Evolutionary conservation across 1,284 basidiomycete genomes (phyloP), one percentile per base, ranked within the genome.

Genomic region (Malassezia nana): DNA sequence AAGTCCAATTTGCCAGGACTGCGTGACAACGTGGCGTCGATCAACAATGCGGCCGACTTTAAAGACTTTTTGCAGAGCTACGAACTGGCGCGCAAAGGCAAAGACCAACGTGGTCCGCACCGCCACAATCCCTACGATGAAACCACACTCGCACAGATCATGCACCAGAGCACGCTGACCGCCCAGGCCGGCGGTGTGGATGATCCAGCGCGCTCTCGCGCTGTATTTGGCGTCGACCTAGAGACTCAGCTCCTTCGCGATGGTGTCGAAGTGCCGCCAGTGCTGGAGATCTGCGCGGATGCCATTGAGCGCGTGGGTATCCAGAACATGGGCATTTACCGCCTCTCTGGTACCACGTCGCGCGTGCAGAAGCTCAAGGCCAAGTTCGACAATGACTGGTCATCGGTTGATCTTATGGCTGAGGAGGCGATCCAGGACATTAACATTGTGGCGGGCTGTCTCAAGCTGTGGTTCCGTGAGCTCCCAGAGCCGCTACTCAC

Each of bases 1-100:
- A 58, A 67, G 15, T 44, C 58, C 2, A n/a, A 53, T 9, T 18
- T 54, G 6, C 43, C 33, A 0, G 91, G 92, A 2, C 78, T 98
- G 42, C 94, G 92, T 72, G 78, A 83, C 0, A 82, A 88, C 6
- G 85, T 87, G 52, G 90, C 96, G 72, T 80, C 81, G 8, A 94
- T 99, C 64, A 92, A 99, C 76, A 91, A 91, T 67, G 82, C 89
- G 24, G 79, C 83, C 35, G 94, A 99, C 76, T 98, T 99, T 78
- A 92, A 87, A 76, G 82, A 81, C 18, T 99, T 86, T 75, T 94
- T 99, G 90, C 87, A 94, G 72, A 89, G 94, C 70, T 98, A 94
- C 71, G 84, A 87, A 4, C 78, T 82, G 62, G 87, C 87, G 6
- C 85, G 87, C 58, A 18, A 24, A 4, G 87, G 81, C 13, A 76